Percentiles rank a stretch among this genome's conserved stretches.
phyloP scores from a whole-genome alignment of 208 protist genomes.

The Leishmania tropica region DNA sequence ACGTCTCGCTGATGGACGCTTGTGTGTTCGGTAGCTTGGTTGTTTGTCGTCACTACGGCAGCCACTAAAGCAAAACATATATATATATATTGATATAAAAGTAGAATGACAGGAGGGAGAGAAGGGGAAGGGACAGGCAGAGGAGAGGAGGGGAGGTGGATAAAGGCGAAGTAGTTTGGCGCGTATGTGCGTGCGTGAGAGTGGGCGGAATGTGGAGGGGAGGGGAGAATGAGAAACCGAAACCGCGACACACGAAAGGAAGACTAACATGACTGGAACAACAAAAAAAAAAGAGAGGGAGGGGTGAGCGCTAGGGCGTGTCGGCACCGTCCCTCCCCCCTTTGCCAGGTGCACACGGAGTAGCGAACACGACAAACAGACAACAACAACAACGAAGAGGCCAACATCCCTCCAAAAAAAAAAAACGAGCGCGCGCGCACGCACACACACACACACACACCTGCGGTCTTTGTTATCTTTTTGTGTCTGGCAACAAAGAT shows the following conservation, averaged over 20 bases:
- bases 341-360: not conserved
- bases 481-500: not conserved
- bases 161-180: not conserved
- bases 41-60: not conserved
- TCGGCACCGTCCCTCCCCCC: not conserved
- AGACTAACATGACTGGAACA: not conserved
- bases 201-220: not conserved
- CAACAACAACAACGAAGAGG: too few species aligned
- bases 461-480: not conserved
- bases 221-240: not conserved
- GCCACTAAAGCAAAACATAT: not conserved
- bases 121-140: not conserved
- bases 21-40: not conserved
- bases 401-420: too few species aligned
- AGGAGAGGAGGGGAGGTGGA: not conserved
- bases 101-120: not conserved
- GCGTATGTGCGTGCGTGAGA: not conserved
- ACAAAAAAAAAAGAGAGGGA: not conserved
- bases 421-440: too few species aligned
- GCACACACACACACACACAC: not conserved
- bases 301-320: not conserved
- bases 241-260: not conserved
- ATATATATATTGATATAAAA: not conserved
- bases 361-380: not conserved
- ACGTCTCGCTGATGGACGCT: not conserved